These are phyloP conservation scores for Epipyxis sp. DNA, from an alignment of 108 stramenopile species.

Conservation along the genomic window DNA sequence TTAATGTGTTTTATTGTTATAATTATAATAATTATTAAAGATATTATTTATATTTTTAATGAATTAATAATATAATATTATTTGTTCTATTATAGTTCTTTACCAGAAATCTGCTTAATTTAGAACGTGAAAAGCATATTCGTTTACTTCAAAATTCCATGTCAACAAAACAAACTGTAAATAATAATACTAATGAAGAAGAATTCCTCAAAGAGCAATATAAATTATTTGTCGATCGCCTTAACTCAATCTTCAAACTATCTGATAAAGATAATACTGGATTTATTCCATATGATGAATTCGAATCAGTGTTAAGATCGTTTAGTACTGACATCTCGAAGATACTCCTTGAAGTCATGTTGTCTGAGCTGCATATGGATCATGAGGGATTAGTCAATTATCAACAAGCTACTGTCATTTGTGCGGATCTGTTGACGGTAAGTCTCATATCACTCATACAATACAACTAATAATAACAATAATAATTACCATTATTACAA, in stretches of 20 bases:
- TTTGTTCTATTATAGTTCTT: too few species aligned
- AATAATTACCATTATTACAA: too few species aligned
- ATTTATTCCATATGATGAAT: neutral
- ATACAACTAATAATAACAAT: too few species aligned
- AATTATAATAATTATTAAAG: too few species aligned
- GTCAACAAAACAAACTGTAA: too few species aligned
- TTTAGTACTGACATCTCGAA: neutral
- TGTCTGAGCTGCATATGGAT: slow-evolving; percentile 6
- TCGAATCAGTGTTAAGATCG: neutral
- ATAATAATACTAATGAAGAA: neutral
- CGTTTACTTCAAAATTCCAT: slow-evolving; percentile 18
- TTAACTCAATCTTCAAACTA: slow-evolving; percentile 7
- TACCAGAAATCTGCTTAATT: slow-evolving; percentile 23
- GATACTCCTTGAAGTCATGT: neutral
- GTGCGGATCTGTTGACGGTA: slow-evolving; percentile 18
- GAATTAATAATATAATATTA: too few species aligned
- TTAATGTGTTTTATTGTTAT: too few species aligned
- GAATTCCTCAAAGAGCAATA: neutral
- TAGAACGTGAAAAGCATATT: slow-evolving; percentile 29
- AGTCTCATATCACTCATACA: too few species aligned
- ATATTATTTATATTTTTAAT: too few species aligned
- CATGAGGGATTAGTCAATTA: slow-evolving; percentile 13
- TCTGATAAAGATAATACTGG: neutral
- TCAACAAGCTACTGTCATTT: neutral
- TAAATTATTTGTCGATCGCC: neutral